A percentile compares a stretch with the other conserved stretches of the same genome.
phyloP scores from a whole-genome alignment of 805 yeast species.

The Wickerhamomyces queroliae region DNA sequence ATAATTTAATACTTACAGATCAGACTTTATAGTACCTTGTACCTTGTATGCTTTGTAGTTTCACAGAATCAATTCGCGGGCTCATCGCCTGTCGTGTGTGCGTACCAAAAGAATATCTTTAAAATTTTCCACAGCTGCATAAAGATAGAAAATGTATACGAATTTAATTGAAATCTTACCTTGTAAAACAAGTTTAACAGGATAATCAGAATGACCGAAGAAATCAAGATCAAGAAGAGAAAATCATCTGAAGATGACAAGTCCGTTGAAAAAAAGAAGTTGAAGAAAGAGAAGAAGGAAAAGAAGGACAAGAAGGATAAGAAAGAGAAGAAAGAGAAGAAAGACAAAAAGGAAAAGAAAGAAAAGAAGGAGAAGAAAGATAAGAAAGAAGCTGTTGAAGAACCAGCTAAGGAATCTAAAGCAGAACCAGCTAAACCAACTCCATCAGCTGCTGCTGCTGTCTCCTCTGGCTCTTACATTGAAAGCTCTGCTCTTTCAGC shows the following conservation, averaged over 20 bases:
- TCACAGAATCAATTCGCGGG: background rate
- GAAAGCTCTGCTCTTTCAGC: conserved; percentile 34
- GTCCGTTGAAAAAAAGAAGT: conserved; percentile 14
- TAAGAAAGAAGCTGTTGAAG: conserved; percentile 23
- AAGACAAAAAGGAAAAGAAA: conserved; percentile 25
- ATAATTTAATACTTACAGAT: background rate
- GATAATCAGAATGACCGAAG: conserved; percentile 14
- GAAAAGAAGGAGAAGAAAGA: conserved; percentile 26
- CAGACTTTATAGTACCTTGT: background rate
- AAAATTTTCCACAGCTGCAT: conserved; percentile 1
- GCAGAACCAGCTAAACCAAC: conserved; percentile 18
- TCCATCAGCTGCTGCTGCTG: background rate
- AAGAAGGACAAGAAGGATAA: conserved; percentile 33
- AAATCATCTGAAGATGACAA: conserved; percentile 15
- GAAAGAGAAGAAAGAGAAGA: conserved; percentile 26
- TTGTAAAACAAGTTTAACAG: no score
- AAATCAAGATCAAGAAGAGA: conserved; percentile 22
- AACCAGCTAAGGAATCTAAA: conserved; percentile 29
- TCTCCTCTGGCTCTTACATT: conserved; percentile 20
- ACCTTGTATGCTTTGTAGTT: background rate
- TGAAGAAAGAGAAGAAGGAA: conserved; percentile 26
- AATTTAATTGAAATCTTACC: background rate
- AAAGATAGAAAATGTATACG: background rate
- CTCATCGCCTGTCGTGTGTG: background rate
- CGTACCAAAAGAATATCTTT: conserved; percentile 4